Evolutionary conservation across 257 asterid genomes (phyloP).

Genomic region (Nicotiana tomentosiformis): DNA sequence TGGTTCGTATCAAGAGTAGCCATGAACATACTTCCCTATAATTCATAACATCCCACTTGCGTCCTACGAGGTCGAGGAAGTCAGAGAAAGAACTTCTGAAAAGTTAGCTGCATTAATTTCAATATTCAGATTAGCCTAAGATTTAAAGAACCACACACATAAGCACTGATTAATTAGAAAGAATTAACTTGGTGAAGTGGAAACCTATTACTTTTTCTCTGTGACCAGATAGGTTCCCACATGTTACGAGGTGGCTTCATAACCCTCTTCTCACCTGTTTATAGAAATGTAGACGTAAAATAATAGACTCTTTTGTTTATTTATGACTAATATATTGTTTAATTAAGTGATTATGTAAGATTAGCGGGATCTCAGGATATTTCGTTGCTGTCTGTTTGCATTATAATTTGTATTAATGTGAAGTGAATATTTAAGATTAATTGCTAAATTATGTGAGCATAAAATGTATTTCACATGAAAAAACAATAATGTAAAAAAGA

Average conservation of each 20-base stretch:
- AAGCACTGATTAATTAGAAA: background rate
- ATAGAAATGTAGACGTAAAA: background rate
- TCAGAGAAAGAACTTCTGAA: background rate
- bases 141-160: background rate
- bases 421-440: background rate
- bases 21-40: conserved; percentile 4
- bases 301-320: background rate
- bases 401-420: background rate
- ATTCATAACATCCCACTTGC: conserved; percentile 5
- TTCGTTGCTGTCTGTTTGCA: background rate
- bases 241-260: background rate
- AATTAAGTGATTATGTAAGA: background rate
- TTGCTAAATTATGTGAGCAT: background rate
- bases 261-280: background rate
- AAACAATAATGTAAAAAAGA: background rate
- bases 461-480: background rate
- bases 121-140: background rate
- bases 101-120: background rate
- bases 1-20: background rate
- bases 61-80: conserved; percentile 4
- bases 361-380: background rate
- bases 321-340: background rate
- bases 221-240: background rate
- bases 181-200: background rate
- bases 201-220: background rate